Conservation (phyloP, 2,329 filamentous ascomycete species). For the Talaromyces sp. region DNA sequence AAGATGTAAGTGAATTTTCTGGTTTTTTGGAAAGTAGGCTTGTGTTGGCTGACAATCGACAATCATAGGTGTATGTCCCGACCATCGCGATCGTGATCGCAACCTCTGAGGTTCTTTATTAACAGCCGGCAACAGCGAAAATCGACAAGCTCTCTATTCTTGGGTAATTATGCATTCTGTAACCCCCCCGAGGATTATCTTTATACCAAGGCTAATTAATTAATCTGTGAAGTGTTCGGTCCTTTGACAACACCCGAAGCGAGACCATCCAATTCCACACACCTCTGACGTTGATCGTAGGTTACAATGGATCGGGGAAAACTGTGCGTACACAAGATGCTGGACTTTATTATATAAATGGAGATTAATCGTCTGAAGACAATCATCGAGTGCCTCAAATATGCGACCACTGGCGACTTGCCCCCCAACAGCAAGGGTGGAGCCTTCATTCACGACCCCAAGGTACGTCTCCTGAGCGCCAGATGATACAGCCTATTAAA, state of each 20-base stretch:
- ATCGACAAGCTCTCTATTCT: conserved; percentile 86
- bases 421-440: conserved; percentile 85
- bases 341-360: neutral
- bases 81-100: neutral
- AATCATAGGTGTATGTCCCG: conserved; percentile 8
- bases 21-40: neutral
- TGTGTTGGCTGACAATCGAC: conserved; percentile 1
- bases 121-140: conserved; percentile 51
- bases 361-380: conserved; percentile 46
- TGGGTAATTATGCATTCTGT: conserved; percentile 47
- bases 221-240: conserved; percentile 57
- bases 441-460: conserved; percentile 96
- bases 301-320: conserved; percentile 95
- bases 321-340: conserved; percentile 49
- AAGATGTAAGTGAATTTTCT: conserved; percentile 7
- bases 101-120: neutral
- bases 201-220: conserved; percentile 1
- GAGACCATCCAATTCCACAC: conserved; percentile 85
- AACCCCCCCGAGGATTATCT: neutral
- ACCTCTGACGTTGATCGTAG: conserved; percentile 91
- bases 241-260: conserved; percentile 69
- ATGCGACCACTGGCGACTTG: conserved; percentile 89
- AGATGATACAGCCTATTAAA: conserved; percentile 5
- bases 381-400: conserved; percentile 97
- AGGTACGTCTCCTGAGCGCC: conserved; percentile 43